phyloP scores from a whole-genome alignment of 805 yeast genomes.

The Myxozyma nipponensis region DNA sequence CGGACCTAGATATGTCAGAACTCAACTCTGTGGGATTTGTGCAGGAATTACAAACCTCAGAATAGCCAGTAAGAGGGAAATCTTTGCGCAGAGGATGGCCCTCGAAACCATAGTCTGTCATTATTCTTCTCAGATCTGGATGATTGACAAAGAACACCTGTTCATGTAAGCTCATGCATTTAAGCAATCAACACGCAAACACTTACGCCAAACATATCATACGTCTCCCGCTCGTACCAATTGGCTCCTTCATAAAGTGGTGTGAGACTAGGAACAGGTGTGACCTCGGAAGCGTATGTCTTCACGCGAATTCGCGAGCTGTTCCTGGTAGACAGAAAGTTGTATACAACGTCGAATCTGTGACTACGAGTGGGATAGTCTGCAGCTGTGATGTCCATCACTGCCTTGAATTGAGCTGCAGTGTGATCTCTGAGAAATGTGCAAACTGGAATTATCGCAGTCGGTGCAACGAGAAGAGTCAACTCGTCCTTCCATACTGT shows the following conservation, averaged over 20 bases:
- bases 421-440: constrained; percentile 73
- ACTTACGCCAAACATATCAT: constrained; percentile 69
- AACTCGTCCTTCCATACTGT: constrained; percentile 90
- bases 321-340: constrained; percentile 72
- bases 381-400: constrained; percentile 79
- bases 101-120: constrained; percentile 89
- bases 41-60: constrained; percentile 44
- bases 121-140: constrained; percentile 82
- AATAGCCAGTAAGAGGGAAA: constrained; percentile 89
- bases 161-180: neutral
- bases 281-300: constrained; percentile 79
- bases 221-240: constrained; percentile 89
- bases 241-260: constrained; percentile 73
- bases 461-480: constrained; percentile 69
- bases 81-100: constrained; percentile 90
- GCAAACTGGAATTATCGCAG: constrained; percentile 67
- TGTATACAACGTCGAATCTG: constrained; percentile 84
- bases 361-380: constrained; percentile 81
- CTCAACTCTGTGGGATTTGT: neutral
- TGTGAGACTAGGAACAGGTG: constrained; percentile 77
- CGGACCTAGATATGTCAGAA: constrained; percentile 44
- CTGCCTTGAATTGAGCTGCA: constrained; percentile 71
- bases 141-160: constrained; percentile 74
- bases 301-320: constrained; percentile 85
- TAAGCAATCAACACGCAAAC: neutral